Conservation (phyloP, 2,329 filamentous ascomycete genomes). For the Phyllosticta capitalensis region DNA sequence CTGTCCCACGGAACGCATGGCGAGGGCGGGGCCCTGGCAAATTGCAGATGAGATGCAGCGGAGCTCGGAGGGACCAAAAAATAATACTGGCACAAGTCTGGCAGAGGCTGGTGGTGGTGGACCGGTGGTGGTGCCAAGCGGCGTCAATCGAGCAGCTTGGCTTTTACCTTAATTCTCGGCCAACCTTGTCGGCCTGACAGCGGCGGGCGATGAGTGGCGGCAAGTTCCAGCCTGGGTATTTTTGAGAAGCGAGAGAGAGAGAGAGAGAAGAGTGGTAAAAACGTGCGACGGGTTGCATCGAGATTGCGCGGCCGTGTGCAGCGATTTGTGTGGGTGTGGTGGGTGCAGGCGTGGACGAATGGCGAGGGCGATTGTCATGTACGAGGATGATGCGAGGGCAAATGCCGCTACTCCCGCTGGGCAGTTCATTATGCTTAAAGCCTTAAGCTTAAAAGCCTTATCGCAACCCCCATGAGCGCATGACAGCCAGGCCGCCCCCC, state of each 20-base stretch:
- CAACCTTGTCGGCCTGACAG: slow-evolving; percentile 7
- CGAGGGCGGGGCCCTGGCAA: slow-evolving; percentile 1
- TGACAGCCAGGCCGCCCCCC: neutral
- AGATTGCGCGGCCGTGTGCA: neutral
- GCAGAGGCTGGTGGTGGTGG: slow-evolving; percentile 3
- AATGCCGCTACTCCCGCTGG: neutral
- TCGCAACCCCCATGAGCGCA: neutral
- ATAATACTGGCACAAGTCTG: slow-evolving; percentile 1
- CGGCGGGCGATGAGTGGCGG: slow-evolving; percentile 3
- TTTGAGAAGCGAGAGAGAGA: neutral
- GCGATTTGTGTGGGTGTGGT: neutral
- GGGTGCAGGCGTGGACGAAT: neutral
- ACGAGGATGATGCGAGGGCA: neutral
- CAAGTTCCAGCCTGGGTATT: slow-evolving; percentile 8
- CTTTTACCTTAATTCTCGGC: slow-evolving; percentile 10
- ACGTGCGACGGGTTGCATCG: neutral
- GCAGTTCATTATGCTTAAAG: neutral
- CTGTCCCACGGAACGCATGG: neutral
- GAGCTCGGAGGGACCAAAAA: neutral
- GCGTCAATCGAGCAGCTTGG: slow-evolving; percentile 3
- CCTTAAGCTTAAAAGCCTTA: neutral
- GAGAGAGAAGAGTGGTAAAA: neutral
- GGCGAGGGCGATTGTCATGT: neutral
- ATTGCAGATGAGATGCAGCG: slow-evolving; percentile 2
- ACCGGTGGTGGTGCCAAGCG: neutral